These are phyloP conservation scores for Adenanthera pavonina DNA, from an alignment of 306 rosid species.

Conservation along the genomic window DNA sequence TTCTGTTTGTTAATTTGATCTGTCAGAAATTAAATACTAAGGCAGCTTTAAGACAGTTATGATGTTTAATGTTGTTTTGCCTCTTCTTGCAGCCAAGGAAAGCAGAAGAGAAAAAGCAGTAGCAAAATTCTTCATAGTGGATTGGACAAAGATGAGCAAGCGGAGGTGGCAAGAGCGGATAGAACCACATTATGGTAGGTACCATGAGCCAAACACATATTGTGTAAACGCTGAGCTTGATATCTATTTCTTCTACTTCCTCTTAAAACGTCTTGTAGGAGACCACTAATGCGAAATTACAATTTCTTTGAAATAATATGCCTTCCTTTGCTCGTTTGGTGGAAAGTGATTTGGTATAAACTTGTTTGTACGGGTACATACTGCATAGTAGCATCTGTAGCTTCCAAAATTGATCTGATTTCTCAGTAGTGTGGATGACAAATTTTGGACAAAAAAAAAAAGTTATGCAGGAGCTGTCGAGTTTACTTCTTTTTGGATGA, in stretches of 20 bases:
- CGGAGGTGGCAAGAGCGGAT: conserved; percentile 78
- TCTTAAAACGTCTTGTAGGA: background rate
- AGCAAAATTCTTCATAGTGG: conserved; percentile 80
- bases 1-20: background rate
- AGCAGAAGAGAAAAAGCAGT: conserved; percentile 88
- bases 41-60: background rate
- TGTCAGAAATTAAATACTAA: background rate
- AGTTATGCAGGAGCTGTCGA: too few relatives aligned
- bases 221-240: conserved; percentile 79
- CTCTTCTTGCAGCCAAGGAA: conserved; percentile 78
- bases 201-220: conserved; percentile 90
- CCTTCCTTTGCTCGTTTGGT: background rate
- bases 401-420: too few relatives aligned
- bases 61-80: background rate
- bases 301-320: background rate
- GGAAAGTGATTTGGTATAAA: too few relatives aligned
- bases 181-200: conserved; percentile 77
- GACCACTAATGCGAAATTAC: too few relatives aligned
- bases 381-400: too few relatives aligned
- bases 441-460: too few relatives aligned
- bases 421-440: too few relatives aligned
- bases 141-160: conserved; percentile 80
- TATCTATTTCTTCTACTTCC: conserved; percentile 24
- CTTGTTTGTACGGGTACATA: too few relatives aligned
- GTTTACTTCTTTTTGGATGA: background rate